These are phyloP conservation scores for Aspergillus funiculosus DNA, from an alignment of 495 filamentous ascomycete genomes.

Conservation along the genomic window DNA sequence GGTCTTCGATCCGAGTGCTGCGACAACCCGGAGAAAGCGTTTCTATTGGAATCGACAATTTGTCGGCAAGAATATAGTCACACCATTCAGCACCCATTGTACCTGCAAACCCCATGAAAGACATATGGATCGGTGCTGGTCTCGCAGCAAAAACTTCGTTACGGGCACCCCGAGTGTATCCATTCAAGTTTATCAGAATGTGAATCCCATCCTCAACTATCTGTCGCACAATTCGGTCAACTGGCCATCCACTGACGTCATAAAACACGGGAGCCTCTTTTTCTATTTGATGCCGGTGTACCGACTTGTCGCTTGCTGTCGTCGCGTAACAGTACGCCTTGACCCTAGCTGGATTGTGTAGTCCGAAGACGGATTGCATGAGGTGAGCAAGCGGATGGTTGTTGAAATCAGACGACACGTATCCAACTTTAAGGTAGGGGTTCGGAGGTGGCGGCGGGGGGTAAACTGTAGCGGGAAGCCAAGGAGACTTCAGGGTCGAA, in stretches of 20 bases:
- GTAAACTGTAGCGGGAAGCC: constrained; percentile 79
- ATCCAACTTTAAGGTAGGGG: constrained; percentile 83
- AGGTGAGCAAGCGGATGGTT: constrained; percentile 95
- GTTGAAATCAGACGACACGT: constrained; percentile 98
- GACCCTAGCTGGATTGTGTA: constrained; percentile 68
- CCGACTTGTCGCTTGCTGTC: constrained; percentile 82
- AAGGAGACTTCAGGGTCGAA: constrained; percentile 76
- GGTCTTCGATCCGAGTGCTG: constrained; percentile 68
- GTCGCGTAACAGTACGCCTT: constrained; percentile 97
- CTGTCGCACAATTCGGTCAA: constrained; percentile 79
- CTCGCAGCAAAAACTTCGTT: constrained; percentile 97
- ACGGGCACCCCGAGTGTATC: constrained; percentile 92
- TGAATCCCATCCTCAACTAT: constrained; percentile 93
- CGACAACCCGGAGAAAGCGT: constrained; percentile 74
- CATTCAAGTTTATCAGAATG: constrained; percentile 94
- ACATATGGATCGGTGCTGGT: constrained; percentile 96
- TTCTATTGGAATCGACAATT: constrained; percentile 74
- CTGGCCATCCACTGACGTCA: constrained; percentile 81
- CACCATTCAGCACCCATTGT: constrained; percentile 98
- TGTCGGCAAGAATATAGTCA: constrained; percentile 91
- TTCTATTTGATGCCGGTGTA: constrained; percentile 92
- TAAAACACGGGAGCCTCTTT: constrained; percentile 87
- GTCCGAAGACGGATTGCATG: constrained; percentile 98
- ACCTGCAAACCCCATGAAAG: constrained; percentile 98
- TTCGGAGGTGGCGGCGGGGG: constrained; percentile 75